These are phyloP conservation scores for Davidsoniella eucalypti DNA, from an alignment of 2,329 filamentous ascomycete genomes.

Conservation along the genomic window DNA sequence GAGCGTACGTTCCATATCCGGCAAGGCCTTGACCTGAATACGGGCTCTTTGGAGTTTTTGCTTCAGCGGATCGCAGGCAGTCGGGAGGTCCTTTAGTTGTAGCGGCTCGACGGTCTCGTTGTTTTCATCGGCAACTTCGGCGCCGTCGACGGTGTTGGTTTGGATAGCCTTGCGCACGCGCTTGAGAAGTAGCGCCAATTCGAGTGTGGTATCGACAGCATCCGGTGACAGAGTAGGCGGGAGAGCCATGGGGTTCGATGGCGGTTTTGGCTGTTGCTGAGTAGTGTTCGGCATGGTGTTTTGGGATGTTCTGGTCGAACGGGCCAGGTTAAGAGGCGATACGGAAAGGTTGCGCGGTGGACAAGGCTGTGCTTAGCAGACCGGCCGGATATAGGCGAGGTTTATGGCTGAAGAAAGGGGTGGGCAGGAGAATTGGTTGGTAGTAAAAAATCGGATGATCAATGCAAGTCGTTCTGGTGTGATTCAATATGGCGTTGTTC, in stretches of 20 bases:
- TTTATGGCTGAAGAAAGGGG: not conserved
- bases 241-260: conserved; percentile 28
- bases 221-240: conserved; percentile 58
- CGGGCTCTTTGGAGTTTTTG: conserved; percentile 70
- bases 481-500: not conserved
- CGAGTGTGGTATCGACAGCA: conserved; percentile 70
- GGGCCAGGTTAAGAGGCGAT: not conserved
- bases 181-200: conserved; percentile 61
- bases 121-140: conserved; percentile 4
- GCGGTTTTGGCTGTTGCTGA: not conserved
- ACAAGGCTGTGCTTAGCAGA: not conserved
- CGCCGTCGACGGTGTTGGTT: conserved; percentile 12
- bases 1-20: conserved; percentile 50
- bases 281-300: not conserved
- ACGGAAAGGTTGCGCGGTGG: not conserved
- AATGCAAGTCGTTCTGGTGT: not conserved
- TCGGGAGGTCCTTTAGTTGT: conserved; percentile 57
- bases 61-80: conserved; percentile 62
- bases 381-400: no score
- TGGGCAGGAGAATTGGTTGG: not conserved
- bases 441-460: not conserved
- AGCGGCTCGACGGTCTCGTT: conserved; percentile 18
- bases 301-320: not conserved
- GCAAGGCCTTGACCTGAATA: conserved; percentile 44
- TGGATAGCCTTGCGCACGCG: conserved; percentile 40